phyloP scores from a whole-genome alignment of 2,329 filamentous ascomycete species.

The Madurella fahalii region DNA sequence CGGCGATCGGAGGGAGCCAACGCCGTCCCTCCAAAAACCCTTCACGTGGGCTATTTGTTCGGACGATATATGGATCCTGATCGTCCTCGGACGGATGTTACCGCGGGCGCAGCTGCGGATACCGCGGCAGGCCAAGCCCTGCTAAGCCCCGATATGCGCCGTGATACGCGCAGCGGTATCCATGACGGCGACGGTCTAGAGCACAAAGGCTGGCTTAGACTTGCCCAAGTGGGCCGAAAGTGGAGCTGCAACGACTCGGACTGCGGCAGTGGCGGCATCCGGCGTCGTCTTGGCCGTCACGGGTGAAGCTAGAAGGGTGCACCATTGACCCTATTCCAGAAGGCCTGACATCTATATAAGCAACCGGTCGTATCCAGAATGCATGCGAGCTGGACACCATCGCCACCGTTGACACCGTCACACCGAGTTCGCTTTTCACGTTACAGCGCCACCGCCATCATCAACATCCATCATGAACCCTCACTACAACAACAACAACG shows the following conservation, averaged over 20 bases:
- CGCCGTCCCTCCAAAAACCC: no score
- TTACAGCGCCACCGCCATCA: neutral
- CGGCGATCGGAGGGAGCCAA: no score
- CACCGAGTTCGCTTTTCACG: no score
- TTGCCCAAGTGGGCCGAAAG: conserved; percentile 9
- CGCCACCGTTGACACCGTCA: no score
- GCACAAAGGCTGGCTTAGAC: neutral
- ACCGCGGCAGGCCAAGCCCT: conserved; percentile 7
- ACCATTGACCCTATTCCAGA: neutral
- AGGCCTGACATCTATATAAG: neutral
- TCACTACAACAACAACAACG: conserved; percentile 5
- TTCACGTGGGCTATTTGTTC: no score
- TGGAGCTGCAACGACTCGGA: conserved; percentile 1
- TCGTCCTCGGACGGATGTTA: no score
- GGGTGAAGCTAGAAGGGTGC: conserved; percentile 1
- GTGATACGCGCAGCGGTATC: conserved; percentile 3
- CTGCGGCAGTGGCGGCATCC: conserved; percentile 1
- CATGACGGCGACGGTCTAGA: conserved; percentile 3
- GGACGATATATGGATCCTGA: no score
- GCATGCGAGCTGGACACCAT: no score
- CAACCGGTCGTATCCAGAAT: no score
- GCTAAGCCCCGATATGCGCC: neutral
- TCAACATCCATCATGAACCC: conserved; percentile 11
- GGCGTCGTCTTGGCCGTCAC: neutral
- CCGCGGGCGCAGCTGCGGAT: neutral